Evolutionary conservation across 2,329 filamentous ascomycete species (phyloP).

Genomic region (Fusarium nurragi): DNA sequence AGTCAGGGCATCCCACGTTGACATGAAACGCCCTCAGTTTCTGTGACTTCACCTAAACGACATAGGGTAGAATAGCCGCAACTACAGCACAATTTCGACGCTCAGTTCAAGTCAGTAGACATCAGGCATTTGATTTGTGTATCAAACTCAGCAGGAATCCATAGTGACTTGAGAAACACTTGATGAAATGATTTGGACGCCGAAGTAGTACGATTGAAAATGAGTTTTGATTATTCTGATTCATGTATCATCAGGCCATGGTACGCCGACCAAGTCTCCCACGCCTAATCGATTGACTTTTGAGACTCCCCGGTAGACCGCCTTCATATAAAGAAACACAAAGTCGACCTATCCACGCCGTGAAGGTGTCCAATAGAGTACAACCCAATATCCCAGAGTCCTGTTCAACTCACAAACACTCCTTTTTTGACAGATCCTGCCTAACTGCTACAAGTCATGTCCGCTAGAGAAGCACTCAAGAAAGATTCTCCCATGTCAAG

Average conservation of each 20-base stretch:
- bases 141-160: not conserved
- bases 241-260: slow-evolving; percentile 26
- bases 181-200: too few relatives aligned
- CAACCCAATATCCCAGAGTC: slow-evolving; percentile 23
- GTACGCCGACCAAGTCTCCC: slow-evolving; percentile 23
- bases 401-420: slow-evolving; percentile 18
- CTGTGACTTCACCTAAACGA: too few relatives aligned
- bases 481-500: slow-evolving; percentile 8
- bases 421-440: slow-evolving; percentile 10
- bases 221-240: slow-evolving; percentile 16
- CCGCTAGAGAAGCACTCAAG: slow-evolving; percentile 5
- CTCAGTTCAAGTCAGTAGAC: too few relatives aligned
- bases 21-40: too few relatives aligned
- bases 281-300: slow-evolving; percentile 29
- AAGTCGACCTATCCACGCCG: slow-evolving; percentile 26
- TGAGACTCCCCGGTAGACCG: slow-evolving; percentile 19
- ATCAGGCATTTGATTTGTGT: too few relatives aligned
- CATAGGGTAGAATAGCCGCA: too few relatives aligned
- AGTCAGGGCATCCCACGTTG: too few relatives aligned
- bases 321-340: slow-evolving; percentile 16
- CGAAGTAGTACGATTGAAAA: not conserved
- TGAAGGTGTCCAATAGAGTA: slow-evolving; percentile 35
- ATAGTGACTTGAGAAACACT: too few relatives aligned
- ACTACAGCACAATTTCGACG: too few relatives aligned
- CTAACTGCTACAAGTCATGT: slow-evolving; percentile 11